Evolutionary conservation across 1,284 basidiomycete genomes (phyloP), one percentile per base, ranked within the genome.

Genomic region (Megacollybia platyphylla): DNA sequence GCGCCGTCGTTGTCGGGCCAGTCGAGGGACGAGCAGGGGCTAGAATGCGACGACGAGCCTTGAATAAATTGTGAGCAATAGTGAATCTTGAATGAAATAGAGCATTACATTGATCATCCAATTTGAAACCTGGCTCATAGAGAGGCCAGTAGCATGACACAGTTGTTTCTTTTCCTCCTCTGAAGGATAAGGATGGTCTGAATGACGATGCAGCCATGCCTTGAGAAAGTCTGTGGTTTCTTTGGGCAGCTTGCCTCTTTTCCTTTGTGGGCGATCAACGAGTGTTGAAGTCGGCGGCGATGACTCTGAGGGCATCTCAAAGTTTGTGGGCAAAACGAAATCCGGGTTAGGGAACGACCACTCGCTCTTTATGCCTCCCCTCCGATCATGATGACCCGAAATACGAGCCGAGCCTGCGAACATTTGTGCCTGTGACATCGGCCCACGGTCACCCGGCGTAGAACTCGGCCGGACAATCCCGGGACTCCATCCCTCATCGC

Each of bases 111-210:
- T 88, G 54, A 89, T 89, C 82, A 89, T 89, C 86, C 86, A 89
- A 57, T 89, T 89, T 45, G 81, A 85, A 1, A 91, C 86, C 60
- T 91, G 87, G 58, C 74, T 81, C 79, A 91, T 89, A 58, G 78
- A 86, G 48, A 92, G 64, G 10, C 85, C 85, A 0, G 87, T 92
- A 40, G 82, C 79, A 53, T 82, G 75, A 62, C 88, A 91, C 46
- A 92, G 64, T 54, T 83, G 79, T 54, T 89, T 87, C 65, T 92
- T 92, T 68, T 92, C 88, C 51, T 90, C 86, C 57, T 92, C 87
- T 49, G 79, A 84, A 17, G 88, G 89, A 57, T 92, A 92, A 7
- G 88, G 88, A 53, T 92, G 87, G 56, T 87, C 83, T 2, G 84
- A 83, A 56, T 92, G 87, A 47, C 82, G 76, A 54, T 92, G 80